Conservation (phyloP, 345 rosid species). For the Gossypium ekmanianum region DNA sequence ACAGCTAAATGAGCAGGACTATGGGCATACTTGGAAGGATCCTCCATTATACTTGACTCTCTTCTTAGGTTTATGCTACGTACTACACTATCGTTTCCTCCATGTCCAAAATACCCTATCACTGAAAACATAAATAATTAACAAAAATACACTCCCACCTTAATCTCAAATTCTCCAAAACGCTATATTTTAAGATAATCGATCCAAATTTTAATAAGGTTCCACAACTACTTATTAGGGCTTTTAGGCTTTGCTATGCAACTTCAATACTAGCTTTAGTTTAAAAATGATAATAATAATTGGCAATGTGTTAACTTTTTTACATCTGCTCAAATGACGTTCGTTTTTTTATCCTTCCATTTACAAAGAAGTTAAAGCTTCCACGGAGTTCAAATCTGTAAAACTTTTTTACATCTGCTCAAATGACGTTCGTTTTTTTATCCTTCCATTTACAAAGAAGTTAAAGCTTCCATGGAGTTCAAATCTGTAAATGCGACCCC, state of each 20-base stretch:
- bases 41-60: constrained; percentile 53
- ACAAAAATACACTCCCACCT: not conserved
- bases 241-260: constrained; percentile 11
- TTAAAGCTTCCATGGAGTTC: constrained; percentile 34
- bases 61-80: not conserved
- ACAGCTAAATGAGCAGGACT: constrained; percentile 93
- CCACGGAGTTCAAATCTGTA: constrained; percentile 25
- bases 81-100: constrained; percentile 25
- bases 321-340: constrained; percentile 14
- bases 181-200: not conserved
- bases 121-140: not conserved
- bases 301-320: constrained; percentile 13
- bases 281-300: constrained; percentile 1
- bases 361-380: constrained; percentile 23
- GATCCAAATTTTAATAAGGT: constrained; percentile 10
- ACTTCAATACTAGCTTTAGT: not conserved
- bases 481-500: constrained; percentile 25
- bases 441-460: constrained; percentile 21
- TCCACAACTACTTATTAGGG: constrained; percentile 16
- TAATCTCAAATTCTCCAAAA: constrained; percentile 18
- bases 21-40: constrained; percentile 61
- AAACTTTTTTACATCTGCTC: constrained; percentile 17
- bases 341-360: constrained; percentile 21
- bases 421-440: constrained; percentile 9
- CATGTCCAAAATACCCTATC: constrained; percentile 21